These are phyloP conservation scores for Penicillium soppii DNA, from an alignment of 495 filamentous ascomycete species.

Conservation along the genomic window DNA sequence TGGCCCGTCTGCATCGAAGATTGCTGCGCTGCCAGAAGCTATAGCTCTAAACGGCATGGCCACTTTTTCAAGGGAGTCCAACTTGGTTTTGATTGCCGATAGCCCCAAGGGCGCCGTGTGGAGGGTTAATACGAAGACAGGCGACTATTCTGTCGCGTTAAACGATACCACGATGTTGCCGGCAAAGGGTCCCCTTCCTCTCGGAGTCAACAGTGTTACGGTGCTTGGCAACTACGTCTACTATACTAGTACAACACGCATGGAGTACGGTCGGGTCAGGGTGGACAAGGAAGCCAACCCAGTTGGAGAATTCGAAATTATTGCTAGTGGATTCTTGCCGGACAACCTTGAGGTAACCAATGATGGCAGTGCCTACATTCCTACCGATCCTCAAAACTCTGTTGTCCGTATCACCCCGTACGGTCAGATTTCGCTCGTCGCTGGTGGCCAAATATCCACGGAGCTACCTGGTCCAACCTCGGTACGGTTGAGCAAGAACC, in stretches of 20 bases:
- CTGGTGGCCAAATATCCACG: slow-evolving; percentile 26
- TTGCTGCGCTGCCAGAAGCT: slow-evolving; percentile 36
- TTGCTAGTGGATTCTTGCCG: slow-evolving; percentile 27
- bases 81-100: slow-evolving; percentile 40
- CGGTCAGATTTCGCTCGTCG: slow-evolving; percentile 26
- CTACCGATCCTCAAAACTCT: slow-evolving; percentile 30
- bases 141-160: slow-evolving; percentile 30
- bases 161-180: slow-evolving; percentile 26
- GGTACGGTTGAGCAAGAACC: slow-evolving; percentile 20
- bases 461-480: slow-evolving; percentile 28
- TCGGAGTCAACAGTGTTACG: slow-evolving; percentile 43
- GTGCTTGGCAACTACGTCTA: slow-evolving; percentile 32
- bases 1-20: slow-evolving; percentile 16
- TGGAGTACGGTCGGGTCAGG: slow-evolving; percentile 32
- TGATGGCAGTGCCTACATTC: slow-evolving; percentile 39
- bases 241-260: slow-evolving; percentile 36
- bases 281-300: slow-evolving; percentile 25
- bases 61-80: slow-evolving; percentile 20
- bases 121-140: slow-evolving; percentile 31
- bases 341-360: slow-evolving; percentile 34
- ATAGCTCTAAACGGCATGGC: slow-evolving; percentile 41
- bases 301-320: slow-evolving; percentile 26
- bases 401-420: slow-evolving; percentile 24
- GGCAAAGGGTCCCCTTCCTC: slow-evolving; percentile 18
- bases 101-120: slow-evolving; percentile 33